Base-by-base conservation (phyloP, 176 grass and related monocot species). In the Guadua angustifolia region DNA sequence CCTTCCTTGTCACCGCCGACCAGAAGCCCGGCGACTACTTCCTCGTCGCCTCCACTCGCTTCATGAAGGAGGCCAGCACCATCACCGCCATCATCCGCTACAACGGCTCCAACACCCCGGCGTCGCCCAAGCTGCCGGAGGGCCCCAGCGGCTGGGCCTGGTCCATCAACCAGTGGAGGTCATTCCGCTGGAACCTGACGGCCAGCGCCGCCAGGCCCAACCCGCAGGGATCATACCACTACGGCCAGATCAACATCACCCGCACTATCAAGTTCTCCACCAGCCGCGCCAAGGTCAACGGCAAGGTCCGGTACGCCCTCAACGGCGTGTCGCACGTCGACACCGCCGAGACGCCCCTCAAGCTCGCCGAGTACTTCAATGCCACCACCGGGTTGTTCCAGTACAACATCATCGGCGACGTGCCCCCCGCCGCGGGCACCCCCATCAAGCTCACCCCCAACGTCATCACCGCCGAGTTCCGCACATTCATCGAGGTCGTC, bases 151-250 rank as follows among this genome's bases (percentile, higher is more conserved):
- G 91, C 3, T 98, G 95, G 95, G 91, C 91, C 1, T 95, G 95
- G 95, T 98, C 93, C 17, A 49, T 98, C 74, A 98, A 92, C 87
- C 95, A 98, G 71, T 93, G 87, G 93, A 88, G 93, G 35, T 92
- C 95, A 4, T 95, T 98, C 87, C 83, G 91, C 19, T 98, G 95
- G 95, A 98, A 98, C 85, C 88, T 98, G 47, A 98, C 93, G 42
- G 93, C 95, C 12, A 98, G 95, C 72, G 95, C 95, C 25, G 95
- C 95, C 32, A 78, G 95, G 19, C 95, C 95, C 72, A 98, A 98
- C 79, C 95, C 95, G 32, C 95, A 98, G 91, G 95, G 95, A 0
- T 98, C 95, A 0, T 98, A 98, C 79, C 95, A 98, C 89, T 98
- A 98, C 85, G 95, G 95, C 2, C 88, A 89, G 90, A 98, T 98